A percentile compares a stretch with the other conserved stretches of the same genome.
Conservation (phyloP, 2,329 filamentous ascomycete species). For the Curvularia verruculosa region DNA sequence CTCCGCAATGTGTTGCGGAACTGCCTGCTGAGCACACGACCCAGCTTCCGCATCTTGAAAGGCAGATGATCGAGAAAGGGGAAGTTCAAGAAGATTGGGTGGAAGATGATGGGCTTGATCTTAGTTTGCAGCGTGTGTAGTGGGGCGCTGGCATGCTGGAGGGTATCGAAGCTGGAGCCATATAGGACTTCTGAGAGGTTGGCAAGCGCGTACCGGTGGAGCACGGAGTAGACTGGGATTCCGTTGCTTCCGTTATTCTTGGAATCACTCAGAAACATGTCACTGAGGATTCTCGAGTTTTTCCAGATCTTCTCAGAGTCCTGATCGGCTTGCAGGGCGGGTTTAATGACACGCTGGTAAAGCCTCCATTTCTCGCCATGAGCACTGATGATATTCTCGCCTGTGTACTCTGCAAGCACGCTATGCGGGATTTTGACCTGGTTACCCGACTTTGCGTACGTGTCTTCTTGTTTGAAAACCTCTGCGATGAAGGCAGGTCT, state of each 20-base stretch:
- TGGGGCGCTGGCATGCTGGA: constrained; percentile 28
- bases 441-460: constrained; percentile 41
- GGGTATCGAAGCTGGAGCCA: constrained; percentile 35
- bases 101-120: constrained; percentile 38
- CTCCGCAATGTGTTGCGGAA: constrained; percentile 30
- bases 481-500: constrained; percentile 54
- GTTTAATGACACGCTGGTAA: constrained; percentile 39
- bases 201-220: constrained; percentile 49
- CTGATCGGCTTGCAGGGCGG: constrained; percentile 38
- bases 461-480: constrained; percentile 42
- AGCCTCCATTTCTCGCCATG: constrained; percentile 43
- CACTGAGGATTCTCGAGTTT: constrained; percentile 30
- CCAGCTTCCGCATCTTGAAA: constrained; percentile 28
- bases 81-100: constrained; percentile 37
- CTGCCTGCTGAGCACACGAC: constrained; percentile 25
- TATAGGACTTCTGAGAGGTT: constrained; percentile 46
- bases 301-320: constrained; percentile 31
- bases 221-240: constrained; percentile 39
- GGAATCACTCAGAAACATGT: constrained; percentile 40
- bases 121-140: constrained; percentile 30
- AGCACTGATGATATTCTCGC: constrained; percentile 44
- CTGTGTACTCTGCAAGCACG: constrained; percentile 39
- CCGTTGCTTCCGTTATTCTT: constrained; percentile 25
- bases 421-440: constrained; percentile 43
- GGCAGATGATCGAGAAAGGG: constrained; percentile 32